phyloP scores from a whole-genome alignment of 2,329 filamentous ascomycete genomes.

The Diaporthe batatas region DNA sequence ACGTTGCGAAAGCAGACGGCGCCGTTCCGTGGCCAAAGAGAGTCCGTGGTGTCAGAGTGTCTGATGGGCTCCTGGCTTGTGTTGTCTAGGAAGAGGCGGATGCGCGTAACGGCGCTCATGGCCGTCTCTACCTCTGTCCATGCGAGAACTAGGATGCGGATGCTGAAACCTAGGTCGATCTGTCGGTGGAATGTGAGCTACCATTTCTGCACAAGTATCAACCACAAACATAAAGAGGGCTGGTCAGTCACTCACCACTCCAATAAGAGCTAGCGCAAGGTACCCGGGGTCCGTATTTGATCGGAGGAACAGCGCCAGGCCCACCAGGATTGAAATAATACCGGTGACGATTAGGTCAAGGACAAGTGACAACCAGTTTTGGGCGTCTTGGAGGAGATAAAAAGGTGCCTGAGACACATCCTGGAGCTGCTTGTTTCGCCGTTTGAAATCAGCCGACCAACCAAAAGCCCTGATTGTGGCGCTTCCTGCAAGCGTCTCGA shows the following conservation, averaged over 20 bases:
- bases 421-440: background rate
- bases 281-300: background rate
- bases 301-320: background rate
- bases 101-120: conserved; percentile 9
- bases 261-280: conserved; percentile 39
- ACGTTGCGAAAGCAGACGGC: background rate
- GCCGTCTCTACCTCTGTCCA: conserved; percentile 28
- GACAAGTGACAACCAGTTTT: background rate
- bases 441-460: background rate
- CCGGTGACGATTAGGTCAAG: background rate
- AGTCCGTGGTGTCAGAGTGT: background rate
- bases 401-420: background rate
- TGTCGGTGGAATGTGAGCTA: conserved; percentile 46
- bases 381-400: background rate
- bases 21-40: background rate
- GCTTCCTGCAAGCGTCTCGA: background rate
- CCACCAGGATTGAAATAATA: background rate
- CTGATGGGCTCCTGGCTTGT: conserved; percentile 3
- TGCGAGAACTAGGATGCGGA: conserved; percentile 42
- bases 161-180: conserved; percentile 37
- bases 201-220: conserved; percentile 58
- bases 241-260: background rate
- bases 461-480: background rate
- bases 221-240: background rate
- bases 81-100: conserved; percentile 1